A percentile compares a stretch with the other conserved stretches of the same genome.
These are phyloP conservation scores for Aaosphaeria pasadenensis DNA, from an alignment of 2,329 filamentous ascomycete species.

Conservation along the genomic window DNA sequence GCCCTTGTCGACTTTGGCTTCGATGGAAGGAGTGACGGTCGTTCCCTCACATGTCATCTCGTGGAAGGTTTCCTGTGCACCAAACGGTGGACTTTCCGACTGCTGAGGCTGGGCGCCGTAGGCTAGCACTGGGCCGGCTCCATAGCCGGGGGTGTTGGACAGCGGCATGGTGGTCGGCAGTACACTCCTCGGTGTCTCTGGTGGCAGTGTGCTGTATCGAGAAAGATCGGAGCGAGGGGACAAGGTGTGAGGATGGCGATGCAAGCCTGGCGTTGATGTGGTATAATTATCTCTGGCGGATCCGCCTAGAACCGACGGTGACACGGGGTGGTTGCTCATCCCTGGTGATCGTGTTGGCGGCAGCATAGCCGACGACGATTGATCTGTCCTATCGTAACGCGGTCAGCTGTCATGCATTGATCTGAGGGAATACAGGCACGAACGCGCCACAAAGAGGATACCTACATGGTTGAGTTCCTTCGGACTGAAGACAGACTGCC, in stretches of 20 bases:
- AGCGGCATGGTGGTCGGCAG: constrained; percentile 30
- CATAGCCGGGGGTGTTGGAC: constrained; percentile 13
- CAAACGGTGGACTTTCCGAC: constrained; percentile 44
- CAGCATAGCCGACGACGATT: constrained; percentile 48
- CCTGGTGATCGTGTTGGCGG: constrained; percentile 41
- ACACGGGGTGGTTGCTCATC: constrained; percentile 37
- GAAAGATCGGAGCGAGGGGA: constrained; percentile 36
- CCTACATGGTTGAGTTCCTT: constrained; percentile 45
- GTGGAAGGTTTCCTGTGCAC: constrained; percentile 50
- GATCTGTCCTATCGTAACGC: constrained; percentile 40
- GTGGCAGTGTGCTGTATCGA: constrained; percentile 29
- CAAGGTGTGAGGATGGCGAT: constrained; percentile 29
- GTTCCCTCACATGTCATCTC: constrained; percentile 60
- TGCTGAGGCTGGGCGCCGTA: constrained; percentile 12
- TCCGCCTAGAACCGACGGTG: constrained; percentile 36
- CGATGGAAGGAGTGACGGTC: constrained; percentile 68
- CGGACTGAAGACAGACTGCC: constrained; percentile 38
- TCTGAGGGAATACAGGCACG: constrained; percentile 29
- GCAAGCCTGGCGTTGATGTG: constrained; percentile 37
- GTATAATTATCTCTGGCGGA: constrained; percentile 46
- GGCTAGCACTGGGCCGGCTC: constrained; percentile 10
- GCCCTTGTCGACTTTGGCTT: constrained; percentile 81
- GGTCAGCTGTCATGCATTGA: constrained; percentile 40
- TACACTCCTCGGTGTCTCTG: constrained; percentile 37
- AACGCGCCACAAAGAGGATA: constrained; percentile 33